Evolutionary conservation across 2,329 filamentous ascomycete species (phyloP).

Genomic region (Ascomycota sp.): DNA sequence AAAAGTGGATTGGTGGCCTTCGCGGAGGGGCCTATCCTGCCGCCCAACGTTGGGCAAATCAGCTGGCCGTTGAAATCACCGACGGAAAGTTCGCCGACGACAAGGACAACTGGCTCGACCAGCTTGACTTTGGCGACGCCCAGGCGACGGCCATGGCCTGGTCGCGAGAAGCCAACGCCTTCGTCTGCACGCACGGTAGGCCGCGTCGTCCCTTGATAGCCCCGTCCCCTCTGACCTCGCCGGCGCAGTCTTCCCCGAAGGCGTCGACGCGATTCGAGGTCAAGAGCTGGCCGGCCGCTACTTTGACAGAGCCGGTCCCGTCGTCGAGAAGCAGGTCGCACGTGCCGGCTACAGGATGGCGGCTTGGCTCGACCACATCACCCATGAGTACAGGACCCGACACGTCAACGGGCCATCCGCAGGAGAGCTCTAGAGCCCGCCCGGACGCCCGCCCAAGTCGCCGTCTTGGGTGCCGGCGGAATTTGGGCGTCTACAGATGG

Average conservation of each 20-base stretch:
- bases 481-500: too few relatives aligned
- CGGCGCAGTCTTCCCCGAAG: slow-evolving; percentile 34
- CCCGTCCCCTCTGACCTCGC: background rate
- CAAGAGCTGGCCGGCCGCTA: slow-evolving; percentile 41
- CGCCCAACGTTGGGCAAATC: slow-evolving; percentile 32
- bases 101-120: slow-evolving; percentile 31
- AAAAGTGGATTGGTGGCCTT: slow-evolving; percentile 36
- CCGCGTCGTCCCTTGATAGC: slow-evolving; percentile 1
- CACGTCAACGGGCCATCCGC: slow-evolving; percentile 5
- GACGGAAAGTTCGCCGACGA: slow-evolving; percentile 29
- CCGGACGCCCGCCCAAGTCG: background rate
- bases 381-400: slow-evolving; percentile 11
- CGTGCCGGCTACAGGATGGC: slow-evolving; percentile 47
- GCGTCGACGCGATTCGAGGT: slow-evolving; percentile 30
- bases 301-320: slow-evolving; percentile 37
- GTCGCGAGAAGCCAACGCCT: slow-evolving; percentile 39
- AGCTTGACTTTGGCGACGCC: slow-evolving; percentile 30
- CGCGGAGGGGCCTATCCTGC: slow-evolving; percentile 24
- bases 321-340: slow-evolving; percentile 43
- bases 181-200: slow-evolving; percentile 38
- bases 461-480: too few relatives aligned
- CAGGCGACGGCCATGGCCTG: slow-evolving; percentile 35
- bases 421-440: slow-evolving; percentile 9
- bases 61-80: slow-evolving; percentile 30
- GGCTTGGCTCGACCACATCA: slow-evolving; percentile 42